Evolutionary conservation across 2,329 filamentous ascomycete species (phyloP), one percentile per base, ranked within the genome.

Genomic region (Zymoseptoria tritici): DNA sequence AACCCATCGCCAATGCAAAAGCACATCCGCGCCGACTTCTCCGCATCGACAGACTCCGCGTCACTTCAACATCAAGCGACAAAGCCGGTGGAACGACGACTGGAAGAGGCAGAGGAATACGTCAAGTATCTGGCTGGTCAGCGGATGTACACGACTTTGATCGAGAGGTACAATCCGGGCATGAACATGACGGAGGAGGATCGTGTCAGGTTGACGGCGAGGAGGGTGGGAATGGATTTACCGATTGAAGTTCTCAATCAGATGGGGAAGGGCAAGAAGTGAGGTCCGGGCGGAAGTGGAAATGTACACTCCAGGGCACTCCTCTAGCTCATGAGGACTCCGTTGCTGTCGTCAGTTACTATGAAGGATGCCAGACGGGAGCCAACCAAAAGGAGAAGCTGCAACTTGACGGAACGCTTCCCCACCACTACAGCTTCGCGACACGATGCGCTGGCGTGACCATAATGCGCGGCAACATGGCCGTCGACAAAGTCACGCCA

Each of bases 121-220:
- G 76, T 91, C 24, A 82, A 85, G 59, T 97, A 96, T 73, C 81
- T 94, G 20, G 84, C 85, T 67, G 87, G 92, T n/a, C 94, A 99
- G 79, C 81, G 92, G 56, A 84, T 84, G 72, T 97, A 97, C 74
- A 83, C 85, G 24, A 87, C 85, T 16, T 78, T 97, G 51, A 74
- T 97, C 46, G 92, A 97, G 76, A 83, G 92, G 68, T 97, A 99
- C 77, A 97, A 97, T 74, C 91, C 91, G 0, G 91, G 92, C 19
- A 90, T 95, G 85, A 84, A 85, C 66, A 90, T 96, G 87, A 85
- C 88, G 66, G 87, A 95, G 76, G 81, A 86, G 72, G 92, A 97
- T 78, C 82, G 90, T 62, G 86, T 97, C 50, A 79, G 90, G 60
- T 78, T 97, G 78, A 89, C 89, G 57, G 94, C 94, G 8, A 80